A percentile compares a stretch with the other conserved stretches of the same genome.
phyloP scores from a whole-genome alignment of 768 basidiomycete genomes.

The Tricholoma sp. region DNA sequence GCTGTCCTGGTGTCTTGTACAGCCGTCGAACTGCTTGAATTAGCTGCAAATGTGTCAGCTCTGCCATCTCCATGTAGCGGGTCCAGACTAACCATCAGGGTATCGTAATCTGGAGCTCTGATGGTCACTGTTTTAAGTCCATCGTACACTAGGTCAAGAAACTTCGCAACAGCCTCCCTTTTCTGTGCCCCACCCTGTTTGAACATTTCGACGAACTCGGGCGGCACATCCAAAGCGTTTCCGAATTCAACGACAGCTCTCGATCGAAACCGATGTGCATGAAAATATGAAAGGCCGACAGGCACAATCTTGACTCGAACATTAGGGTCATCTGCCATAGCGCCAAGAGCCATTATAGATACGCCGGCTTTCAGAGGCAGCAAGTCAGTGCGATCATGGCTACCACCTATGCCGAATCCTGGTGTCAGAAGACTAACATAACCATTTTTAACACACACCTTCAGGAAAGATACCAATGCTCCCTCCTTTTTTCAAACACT shows the following conservation, averaged over 20 bases:
- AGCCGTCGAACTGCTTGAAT: conserved; percentile 93
- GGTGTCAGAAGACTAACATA: conserved; percentile 1
- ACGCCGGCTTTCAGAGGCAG: conserved; percentile 97
- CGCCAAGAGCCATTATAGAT: conserved; percentile 95
- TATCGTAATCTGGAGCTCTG: conserved; percentile 94
- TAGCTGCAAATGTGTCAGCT: conserved; percentile 44
- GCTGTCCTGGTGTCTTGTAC: conserved; percentile 92
- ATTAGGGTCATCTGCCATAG: conserved; percentile 87
- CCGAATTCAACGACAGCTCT: conserved; percentile 98
- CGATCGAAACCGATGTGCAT: conserved; percentile 85
- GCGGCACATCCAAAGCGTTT: conserved; percentile 84
- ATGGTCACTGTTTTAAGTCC: conserved; percentile 94
- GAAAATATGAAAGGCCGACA: conserved; percentile 72
- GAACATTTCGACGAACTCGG: conserved; percentile 84
- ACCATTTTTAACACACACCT: conserved; percentile 47
- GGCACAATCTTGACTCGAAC: conserved; percentile 90
- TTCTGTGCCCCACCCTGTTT: conserved; percentile 84
- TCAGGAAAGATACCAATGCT: conserved; percentile 98
- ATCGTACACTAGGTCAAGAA: conserved; percentile 90
- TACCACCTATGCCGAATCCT: conserved; percentile 62
- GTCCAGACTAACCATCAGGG: conserved; percentile 72
- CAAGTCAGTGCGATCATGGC: conserved; percentile 95
- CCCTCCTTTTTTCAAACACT: conserved; percentile 78
- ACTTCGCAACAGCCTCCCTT: conserved; percentile 82
- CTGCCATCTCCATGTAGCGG: not conserved